Conservation (phyloP, 1,284 basidiomycete genomes). For the Ceratobasidium sp. region DNA sequence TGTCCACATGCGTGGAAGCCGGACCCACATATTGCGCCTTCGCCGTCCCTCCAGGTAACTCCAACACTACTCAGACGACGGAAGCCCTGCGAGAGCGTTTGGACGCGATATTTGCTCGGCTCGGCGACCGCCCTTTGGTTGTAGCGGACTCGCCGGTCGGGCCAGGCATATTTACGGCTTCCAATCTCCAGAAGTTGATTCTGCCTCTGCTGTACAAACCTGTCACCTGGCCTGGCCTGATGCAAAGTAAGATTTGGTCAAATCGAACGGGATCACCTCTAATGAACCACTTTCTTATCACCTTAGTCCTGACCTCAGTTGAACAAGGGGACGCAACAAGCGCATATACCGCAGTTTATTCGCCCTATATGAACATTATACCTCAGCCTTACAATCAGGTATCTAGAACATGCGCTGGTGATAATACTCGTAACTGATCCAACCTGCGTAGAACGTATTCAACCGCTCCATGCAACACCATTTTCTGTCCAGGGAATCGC, state of each 20-base stretch:
- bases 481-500: constrained; percentile 7
- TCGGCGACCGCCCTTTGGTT: constrained; percentile 1
- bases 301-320: constrained; percentile 2
- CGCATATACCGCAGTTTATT: background rate
- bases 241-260: background rate
- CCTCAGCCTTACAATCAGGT: constrained; percentile 14
- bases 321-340: constrained; percentile 20
- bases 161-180: constrained; percentile 26
- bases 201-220: constrained; percentile 7
- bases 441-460: constrained; percentile 15
- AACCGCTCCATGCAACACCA: constrained; percentile 39
- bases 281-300: no score
- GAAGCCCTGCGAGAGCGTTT: constrained; percentile 26
- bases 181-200: background rate
- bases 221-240: background rate
- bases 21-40: constrained; percentile 46
- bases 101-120: background rate
- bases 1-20: constrained; percentile 43
- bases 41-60: background rate
- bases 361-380: background rate
- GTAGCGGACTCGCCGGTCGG: constrained; percentile 18
- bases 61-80: background rate
- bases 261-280: constrained; percentile 10
- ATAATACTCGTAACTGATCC: background rate
- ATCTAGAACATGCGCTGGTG: background rate